phyloP scores from a whole-genome alignment of 2,329 filamentous ascomycete genomes.

The Xenosphaeropsis pyriputrescens region DNA sequence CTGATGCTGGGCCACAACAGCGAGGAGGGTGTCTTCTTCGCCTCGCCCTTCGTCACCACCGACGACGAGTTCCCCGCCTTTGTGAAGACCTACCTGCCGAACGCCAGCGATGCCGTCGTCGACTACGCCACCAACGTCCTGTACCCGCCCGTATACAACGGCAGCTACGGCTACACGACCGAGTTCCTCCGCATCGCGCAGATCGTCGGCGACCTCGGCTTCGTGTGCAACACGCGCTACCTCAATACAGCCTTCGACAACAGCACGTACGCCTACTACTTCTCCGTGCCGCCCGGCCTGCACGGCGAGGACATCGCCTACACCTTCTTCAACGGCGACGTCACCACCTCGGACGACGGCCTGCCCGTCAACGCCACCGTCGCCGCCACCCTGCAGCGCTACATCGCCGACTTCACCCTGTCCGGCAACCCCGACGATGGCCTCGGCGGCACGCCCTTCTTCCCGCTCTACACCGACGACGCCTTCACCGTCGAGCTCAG shows the following conservation, averaged over 20 bases:
- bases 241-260: constrained; percentile 29
- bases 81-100: constrained; percentile 7
- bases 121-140: constrained; percentile 26
- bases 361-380: constrained; percentile 15
- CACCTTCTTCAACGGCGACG: constrained; percentile 31
- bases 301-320: constrained; percentile 37
- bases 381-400: constrained; percentile 20
- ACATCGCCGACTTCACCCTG: constrained; percentile 19
- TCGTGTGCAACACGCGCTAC: constrained; percentile 36
- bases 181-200: constrained; percentile 25
- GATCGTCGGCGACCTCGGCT: constrained; percentile 26
- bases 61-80: constrained; percentile 4
- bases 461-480: constrained; percentile 10
- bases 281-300: constrained; percentile 33
- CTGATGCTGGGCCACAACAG: constrained; percentile 29
- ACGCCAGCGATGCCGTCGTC: constrained; percentile 13
- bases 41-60: constrained; percentile 16
- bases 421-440: constrained; percentile 17
- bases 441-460: constrained; percentile 5
- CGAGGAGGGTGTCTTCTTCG: constrained; percentile 25
- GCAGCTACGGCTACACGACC: constrained; percentile 26
- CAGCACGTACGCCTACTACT: constrained; percentile 34
- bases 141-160: constrained; percentile 32
- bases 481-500: constrained; percentile 5
- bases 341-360: constrained; percentile 9